Percentiles rank a stretch among this genome's conserved stretches.
These are phyloP conservation scores for Streptanthus diversifolius DNA, from an alignment of 345 rosid genomes.

Conservation along the genomic window DNA sequence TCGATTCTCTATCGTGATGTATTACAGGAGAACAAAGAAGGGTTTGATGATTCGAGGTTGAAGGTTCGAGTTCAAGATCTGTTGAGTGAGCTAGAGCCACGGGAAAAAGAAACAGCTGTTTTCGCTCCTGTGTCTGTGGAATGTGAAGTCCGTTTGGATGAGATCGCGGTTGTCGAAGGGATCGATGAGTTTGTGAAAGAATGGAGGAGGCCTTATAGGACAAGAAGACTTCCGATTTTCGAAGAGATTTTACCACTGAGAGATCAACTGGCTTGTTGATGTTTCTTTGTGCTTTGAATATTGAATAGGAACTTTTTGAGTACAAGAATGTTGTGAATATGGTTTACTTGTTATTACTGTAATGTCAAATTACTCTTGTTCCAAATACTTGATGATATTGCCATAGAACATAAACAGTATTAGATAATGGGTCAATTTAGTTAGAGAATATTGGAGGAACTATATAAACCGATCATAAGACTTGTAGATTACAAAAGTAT, in stretches of 20 bases:
- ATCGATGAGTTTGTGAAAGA: slow-evolving; percentile 60
- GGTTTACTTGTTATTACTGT: slow-evolving; percentile 15
- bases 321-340: slow-evolving; percentile 7
- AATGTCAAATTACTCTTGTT: background rate
- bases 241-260: slow-evolving; percentile 82
- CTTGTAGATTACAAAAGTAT: background rate
- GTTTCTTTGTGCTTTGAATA: slow-evolving; percentile 17
- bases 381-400: background rate
- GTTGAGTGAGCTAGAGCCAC: slow-evolving; percentile 40
- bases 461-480: background rate
- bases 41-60: slow-evolving; percentile 52
- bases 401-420: background rate
- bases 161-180: slow-evolving; percentile 45
- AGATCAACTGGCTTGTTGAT: slow-evolving; percentile 79
- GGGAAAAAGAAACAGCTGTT: background rate
- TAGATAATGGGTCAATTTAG: background rate
- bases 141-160: slow-evolving; percentile 42
- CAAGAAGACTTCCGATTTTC: slow-evolving; percentile 79
- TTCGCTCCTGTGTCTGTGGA: slow-evolving; percentile 11
- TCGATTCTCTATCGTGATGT: slow-evolving; percentile 43
- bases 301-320: background rate
- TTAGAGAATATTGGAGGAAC: background rate
- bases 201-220: slow-evolving; percentile 56
- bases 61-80: slow-evolving; percentile 50
- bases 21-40: slow-evolving; percentile 37